Evolutionary conservation across 1,284 basidiomycete genomes (phyloP).

Genomic region (Somion occarium): DNA sequence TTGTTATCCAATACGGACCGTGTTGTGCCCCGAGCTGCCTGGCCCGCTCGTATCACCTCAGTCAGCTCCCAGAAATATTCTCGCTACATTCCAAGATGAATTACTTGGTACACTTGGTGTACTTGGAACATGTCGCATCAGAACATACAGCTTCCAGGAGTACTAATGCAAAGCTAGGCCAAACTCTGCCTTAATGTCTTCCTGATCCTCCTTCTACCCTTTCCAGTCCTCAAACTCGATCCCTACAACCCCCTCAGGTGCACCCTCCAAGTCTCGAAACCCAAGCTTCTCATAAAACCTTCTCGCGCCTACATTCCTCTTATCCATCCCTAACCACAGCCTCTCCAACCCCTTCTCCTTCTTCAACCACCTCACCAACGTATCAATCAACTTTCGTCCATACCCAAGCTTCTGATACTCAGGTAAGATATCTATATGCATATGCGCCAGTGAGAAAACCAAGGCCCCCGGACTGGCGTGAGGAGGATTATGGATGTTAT

Average conservation of each 20-base stretch:
- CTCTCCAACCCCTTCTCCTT: conserved; percentile 38
- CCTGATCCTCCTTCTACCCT: too few relatives aligned
- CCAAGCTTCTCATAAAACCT: conserved; percentile 54
- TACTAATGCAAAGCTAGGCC: too few relatives aligned
- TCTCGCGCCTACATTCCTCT: conserved; percentile 49
- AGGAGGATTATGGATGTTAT: conserved; percentile 44
- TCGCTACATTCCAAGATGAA: too few relatives aligned
- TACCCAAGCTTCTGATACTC: conserved; percentile 57
- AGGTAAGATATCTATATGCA: conserved; percentile 64
- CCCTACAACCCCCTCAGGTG: conserved; percentile 41
- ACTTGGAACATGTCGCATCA: too few relatives aligned
- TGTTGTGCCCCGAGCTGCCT: background rate
- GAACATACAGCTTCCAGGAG: too few relatives aligned
- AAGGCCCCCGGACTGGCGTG: conserved; percentile 42
- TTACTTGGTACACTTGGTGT: too few relatives aligned
- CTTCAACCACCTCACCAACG: conserved; percentile 45
- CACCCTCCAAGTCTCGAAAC: conserved; percentile 47
- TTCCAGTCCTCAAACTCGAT: conserved; percentile 42
- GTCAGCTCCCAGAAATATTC: background rate
- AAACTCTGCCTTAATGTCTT: too few relatives aligned
- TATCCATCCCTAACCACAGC: conserved; percentile 60
- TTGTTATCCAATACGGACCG: background rate
- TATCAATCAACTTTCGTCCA: conserved; percentile 53
- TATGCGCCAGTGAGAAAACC: conserved; percentile 54
- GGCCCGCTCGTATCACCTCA: too few relatives aligned